Conservation (phyloP, 108 stramenopile genomes). For the Cylindrotheca fusiformis region DNA sequence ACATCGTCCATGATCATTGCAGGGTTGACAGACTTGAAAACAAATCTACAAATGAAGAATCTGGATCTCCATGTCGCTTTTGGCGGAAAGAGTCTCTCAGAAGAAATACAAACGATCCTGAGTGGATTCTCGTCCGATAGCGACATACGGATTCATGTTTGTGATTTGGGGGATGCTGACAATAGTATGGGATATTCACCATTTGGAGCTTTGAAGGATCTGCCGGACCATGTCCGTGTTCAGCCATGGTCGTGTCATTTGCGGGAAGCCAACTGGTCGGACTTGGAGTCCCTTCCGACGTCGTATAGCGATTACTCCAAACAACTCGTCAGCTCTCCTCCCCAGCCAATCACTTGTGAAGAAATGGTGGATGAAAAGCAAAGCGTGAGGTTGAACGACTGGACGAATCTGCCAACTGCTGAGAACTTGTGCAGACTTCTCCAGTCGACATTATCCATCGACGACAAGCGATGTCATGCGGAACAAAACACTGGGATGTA, state of each 20-base stretch:
- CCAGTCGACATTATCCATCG: slow-evolving; percentile 5
- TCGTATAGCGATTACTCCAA: slow-evolving; percentile 21
- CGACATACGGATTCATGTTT: slow-evolving; percentile 33
- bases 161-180: slow-evolving; percentile 46
- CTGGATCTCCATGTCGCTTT: slow-evolving; percentile 28
- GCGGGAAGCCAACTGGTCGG: slow-evolving; percentile 30
- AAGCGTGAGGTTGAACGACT: neutral
- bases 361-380: neutral
- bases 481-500: slow-evolving; percentile 42
- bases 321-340: slow-evolving; percentile 1
- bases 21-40: slow-evolving; percentile 21
- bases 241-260: slow-evolving; percentile 38
- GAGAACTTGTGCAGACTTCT: neutral
- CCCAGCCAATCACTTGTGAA: neutral
- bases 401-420: slow-evolving; percentile 1
- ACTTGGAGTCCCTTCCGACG: slow-evolving; percentile 14
- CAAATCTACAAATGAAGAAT: slow-evolving; percentile 5
- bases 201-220: neutral
- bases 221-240: neutral
- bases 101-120: slow-evolving; percentile 5
- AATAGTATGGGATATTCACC: slow-evolving; percentile 38
- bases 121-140: neutral
- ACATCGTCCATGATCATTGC: slow-evolving; percentile 23
- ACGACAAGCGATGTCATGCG: slow-evolving; percentile 4
- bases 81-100: neutral